Evolutionary conservation across 148 eudicot genomes (phyloP).

Genomic region (Fagopyrum esculentum): DNA sequence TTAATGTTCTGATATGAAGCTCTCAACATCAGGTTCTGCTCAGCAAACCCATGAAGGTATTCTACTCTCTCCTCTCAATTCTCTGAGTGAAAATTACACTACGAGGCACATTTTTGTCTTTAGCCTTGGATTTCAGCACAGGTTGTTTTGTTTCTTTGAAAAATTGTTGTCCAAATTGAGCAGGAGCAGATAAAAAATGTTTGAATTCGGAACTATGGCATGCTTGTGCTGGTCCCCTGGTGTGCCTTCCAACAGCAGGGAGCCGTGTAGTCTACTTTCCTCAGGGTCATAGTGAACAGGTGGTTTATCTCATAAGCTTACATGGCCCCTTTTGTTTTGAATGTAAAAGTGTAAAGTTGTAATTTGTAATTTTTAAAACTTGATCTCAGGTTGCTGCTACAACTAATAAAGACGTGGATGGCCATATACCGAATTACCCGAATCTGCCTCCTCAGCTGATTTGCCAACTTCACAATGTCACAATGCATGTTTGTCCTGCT

Average conservation of each 20-base stretch:
- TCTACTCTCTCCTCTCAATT: background rate
- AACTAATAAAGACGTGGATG: slow-evolving; percentile 80
- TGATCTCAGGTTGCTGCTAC: slow-evolving; percentile 83
- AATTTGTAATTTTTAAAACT: slow-evolving; percentile 16
- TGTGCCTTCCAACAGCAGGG: slow-evolving; percentile 73
- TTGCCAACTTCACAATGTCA: slow-evolving; percentile 94
- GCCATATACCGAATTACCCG: slow-evolving; percentile 89
- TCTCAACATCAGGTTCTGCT: slow-evolving; percentile 39
- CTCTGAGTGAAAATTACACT: background rate
- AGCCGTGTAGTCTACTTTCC: slow-evolving; percentile 91
- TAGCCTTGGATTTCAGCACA: background rate
- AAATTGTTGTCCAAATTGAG: background rate
- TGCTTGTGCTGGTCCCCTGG: slow-evolving; percentile 97
- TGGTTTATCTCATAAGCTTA: slow-evolving; percentile 35
- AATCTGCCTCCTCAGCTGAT: slow-evolving; percentile 80
- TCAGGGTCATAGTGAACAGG: slow-evolving; percentile 99
- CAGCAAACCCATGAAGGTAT: slow-evolving; percentile 40
- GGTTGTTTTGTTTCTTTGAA: background rate
- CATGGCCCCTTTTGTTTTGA: background rate
- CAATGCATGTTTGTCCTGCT: slow-evolving; percentile 84
- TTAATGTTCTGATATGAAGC: slow-evolving; percentile 36
- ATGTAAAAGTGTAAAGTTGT: slow-evolving; percentile 2
- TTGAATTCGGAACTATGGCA: slow-evolving; percentile 96
- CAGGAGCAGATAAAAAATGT: slow-evolving; percentile 42
- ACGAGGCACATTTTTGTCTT: background rate